These are phyloP conservation scores for Sarocladium oryzae DNA, from an alignment of 2,329 filamentous ascomycete species.

Conservation along the genomic window DNA sequence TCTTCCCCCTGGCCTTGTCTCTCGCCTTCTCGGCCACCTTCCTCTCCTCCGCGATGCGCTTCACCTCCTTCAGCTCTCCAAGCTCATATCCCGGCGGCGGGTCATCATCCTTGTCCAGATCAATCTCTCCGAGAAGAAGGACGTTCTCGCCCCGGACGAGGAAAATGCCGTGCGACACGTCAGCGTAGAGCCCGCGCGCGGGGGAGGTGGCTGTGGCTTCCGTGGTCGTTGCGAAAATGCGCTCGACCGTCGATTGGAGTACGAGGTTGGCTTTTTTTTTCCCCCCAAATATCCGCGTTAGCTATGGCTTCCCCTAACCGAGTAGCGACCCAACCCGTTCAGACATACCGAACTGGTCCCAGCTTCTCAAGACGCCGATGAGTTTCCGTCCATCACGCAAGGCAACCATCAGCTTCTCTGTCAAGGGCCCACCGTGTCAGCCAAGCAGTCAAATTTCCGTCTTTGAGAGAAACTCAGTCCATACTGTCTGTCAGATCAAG, in stretches of 20 bases:
- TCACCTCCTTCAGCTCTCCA: slow-evolving; percentile 63
- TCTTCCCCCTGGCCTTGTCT: slow-evolving; percentile 67
- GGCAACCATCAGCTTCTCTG: slow-evolving; percentile 91
- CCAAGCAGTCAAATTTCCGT: neutral
- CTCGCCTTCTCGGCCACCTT: slow-evolving; percentile 61
- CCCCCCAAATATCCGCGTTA: too few species aligned
- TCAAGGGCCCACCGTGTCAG: slow-evolving; percentile 18
- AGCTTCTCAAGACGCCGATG: slow-evolving; percentile 85
- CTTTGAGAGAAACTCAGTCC: neutral
- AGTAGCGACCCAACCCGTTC: neutral
- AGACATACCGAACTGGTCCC: slow-evolving; percentile 90
- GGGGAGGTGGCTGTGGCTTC: slow-evolving; percentile 23
- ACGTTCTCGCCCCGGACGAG: slow-evolving; percentile 95
- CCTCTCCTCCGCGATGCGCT: slow-evolving; percentile 65
- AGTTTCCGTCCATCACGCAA: slow-evolving; percentile 91
- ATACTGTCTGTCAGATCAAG: slow-evolving; percentile 95
- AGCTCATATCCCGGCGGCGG: slow-evolving; percentile 63
- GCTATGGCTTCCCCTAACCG: too few species aligned
- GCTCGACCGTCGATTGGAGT: slow-evolving; percentile 85
- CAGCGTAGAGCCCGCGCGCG: slow-evolving; percentile 60
- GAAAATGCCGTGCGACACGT: slow-evolving; percentile 80
- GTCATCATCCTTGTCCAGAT: slow-evolving; percentile 92
- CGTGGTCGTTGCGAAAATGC: slow-evolving; percentile 61
- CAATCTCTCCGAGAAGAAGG: slow-evolving; percentile 90
- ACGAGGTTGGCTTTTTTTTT: slow-evolving; percentile 75